Base-by-base conservation (phyloP, 768 basidiomycete species). In the Neoboletus brunneissimus region DNA sequence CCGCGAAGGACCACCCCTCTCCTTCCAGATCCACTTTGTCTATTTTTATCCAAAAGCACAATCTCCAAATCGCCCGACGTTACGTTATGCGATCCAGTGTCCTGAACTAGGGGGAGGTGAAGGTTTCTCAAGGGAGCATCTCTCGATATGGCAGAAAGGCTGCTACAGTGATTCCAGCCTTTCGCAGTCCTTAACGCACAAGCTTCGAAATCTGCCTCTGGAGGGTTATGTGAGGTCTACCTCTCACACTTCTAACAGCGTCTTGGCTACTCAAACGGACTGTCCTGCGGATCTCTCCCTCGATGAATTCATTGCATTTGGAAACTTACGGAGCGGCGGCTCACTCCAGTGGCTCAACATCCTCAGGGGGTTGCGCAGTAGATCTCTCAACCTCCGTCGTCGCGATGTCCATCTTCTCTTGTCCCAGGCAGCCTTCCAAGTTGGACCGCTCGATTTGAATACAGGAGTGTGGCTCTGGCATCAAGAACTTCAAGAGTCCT, bases 361-460 rank as follows among this genome's bases (percentile, higher is more conserved):
- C 41, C 22, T 42, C 20, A 6, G 22, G 5, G 41, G 22, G 41
- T 11, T 42, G 13, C n/a, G 41, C 41, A 42, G 20, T 22, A 22
- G 41, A 22, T 7, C 41, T 15, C 41, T 23, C 41, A 42, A 42
- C 22, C 6, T 15, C 15, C 41, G 20, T 42, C 41, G 41, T 15
- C 41, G n/a, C n/a, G 10, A 40, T 40, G 38, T 40, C 5, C 38
- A 20, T 40, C n/a, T 4, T 6, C 38, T 40, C 38, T 6, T 42
- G 4, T 7, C 41, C 7, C 41, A 23, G 13, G 13, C 22, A 1
- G 12, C 7, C 6, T 49, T 32, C 23, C 38, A 49, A 20, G 53
- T 49, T 1, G 46, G 40, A 25, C 61, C 81, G 1, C 51, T 80
- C 5, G 56, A 44, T 22, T 16, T 43, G 22, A 31, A 29, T n/a